These are phyloP conservation scores for Globisporangium cylindrosporum DNA, from an alignment of 352 stramenopile genomes.

Conservation along the genomic window DNA sequence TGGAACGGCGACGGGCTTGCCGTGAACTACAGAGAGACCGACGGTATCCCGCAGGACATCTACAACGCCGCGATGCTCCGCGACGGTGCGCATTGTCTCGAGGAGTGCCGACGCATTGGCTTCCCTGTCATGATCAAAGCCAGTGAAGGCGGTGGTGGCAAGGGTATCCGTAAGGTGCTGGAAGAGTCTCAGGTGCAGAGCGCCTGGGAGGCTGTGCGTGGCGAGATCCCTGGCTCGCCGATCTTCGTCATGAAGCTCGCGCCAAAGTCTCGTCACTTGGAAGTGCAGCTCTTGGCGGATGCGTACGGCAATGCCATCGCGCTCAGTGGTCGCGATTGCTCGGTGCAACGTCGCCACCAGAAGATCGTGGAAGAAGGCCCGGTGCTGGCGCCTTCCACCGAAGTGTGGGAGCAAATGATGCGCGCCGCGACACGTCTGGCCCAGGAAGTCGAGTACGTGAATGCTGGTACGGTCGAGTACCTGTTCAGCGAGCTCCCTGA, in stretches of 20 bases:
- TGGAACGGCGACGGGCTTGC: slow-evolving; percentile 98
- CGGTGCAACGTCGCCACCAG: slow-evolving; percentile 98
- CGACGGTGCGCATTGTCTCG: slow-evolving; percentile 90
- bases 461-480: slow-evolving; percentile 99
- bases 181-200: slow-evolving; percentile 90
- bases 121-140: slow-evolving; percentile 99
- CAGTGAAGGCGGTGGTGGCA: slow-evolving; percentile 97
- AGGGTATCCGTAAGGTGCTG: slow-evolving; percentile 97
- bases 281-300: slow-evolving; percentile 99
- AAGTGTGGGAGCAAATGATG: slow-evolving; percentile 99
- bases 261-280: slow-evolving; percentile 95
- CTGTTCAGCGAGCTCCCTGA: slow-evolving; percentile 95
- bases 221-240: slow-evolving; percentile 97
- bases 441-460: slow-evolving; percentile 98
- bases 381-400: slow-evolving; percentile 89
- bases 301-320: slow-evolving; percentile 98
- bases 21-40: slow-evolving; percentile 87
- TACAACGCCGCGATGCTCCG: slow-evolving; percentile 94
- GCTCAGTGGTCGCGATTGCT: slow-evolving; percentile 99
- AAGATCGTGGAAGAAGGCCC: slow-evolving; percentile 99
- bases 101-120: slow-evolving; percentile 94
- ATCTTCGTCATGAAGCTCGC: slow-evolving; percentile 99
- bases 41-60: slow-evolving; percentile 91
- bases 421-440: slow-evolving; percentile 94
- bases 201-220: slow-evolving; percentile 96